Percentiles rank a stretch among this genome's conserved stretches.
phyloP scores from a whole-genome alignment of 1,284 basidiomycete species.

The Heterobasidion annosum region DNA sequence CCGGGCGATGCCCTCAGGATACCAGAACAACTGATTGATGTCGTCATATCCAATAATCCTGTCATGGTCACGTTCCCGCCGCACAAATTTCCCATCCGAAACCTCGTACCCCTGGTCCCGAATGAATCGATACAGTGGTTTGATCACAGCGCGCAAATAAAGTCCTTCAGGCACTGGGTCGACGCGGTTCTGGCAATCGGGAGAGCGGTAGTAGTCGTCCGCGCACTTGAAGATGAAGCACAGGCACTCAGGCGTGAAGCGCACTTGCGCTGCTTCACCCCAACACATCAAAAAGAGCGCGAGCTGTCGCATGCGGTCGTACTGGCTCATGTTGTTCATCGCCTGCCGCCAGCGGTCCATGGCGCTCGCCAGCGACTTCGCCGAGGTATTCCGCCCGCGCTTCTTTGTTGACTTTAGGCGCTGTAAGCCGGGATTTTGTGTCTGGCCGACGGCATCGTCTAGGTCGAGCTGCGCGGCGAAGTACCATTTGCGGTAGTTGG shows the following conservation, averaged over 20 bases:
- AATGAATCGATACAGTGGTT: constrained; percentile 96
- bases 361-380: constrained; percentile 85
- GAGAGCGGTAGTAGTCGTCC: constrained; percentile 98
- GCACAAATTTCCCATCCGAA: constrained; percentile 90
- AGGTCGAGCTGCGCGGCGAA: constrained; percentile 98
- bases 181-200: constrained; percentile 93
- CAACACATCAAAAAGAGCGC: constrained; percentile 95
- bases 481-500: constrained; percentile 99
- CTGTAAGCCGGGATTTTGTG: constrained; percentile 85
- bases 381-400: constrained; percentile 37
- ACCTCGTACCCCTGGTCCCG: constrained; percentile 98
- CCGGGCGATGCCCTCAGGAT: constrained; percentile 94
- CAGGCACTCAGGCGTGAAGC: constrained; percentile 95
- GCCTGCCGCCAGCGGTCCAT: constrained; percentile 93
- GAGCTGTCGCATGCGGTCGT: constrained; percentile 94
- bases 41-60: constrained; percentile 98
- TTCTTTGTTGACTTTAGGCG: constrained; percentile 68
- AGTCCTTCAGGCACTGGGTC: constrained; percentile 95
- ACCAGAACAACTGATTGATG: constrained; percentile 99
- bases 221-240: constrained; percentile 99
- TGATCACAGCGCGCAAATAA: constrained; percentile 86
- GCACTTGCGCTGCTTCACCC: constrained; percentile 98
- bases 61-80: constrained; percentile 90
- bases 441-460: constrained; percentile 92
- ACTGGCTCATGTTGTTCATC: constrained; percentile 98